These are phyloP conservation scores for Eucalyptus caleyi DNA, from an alignment of 345 rosid species.

Conservation along the genomic window DNA sequence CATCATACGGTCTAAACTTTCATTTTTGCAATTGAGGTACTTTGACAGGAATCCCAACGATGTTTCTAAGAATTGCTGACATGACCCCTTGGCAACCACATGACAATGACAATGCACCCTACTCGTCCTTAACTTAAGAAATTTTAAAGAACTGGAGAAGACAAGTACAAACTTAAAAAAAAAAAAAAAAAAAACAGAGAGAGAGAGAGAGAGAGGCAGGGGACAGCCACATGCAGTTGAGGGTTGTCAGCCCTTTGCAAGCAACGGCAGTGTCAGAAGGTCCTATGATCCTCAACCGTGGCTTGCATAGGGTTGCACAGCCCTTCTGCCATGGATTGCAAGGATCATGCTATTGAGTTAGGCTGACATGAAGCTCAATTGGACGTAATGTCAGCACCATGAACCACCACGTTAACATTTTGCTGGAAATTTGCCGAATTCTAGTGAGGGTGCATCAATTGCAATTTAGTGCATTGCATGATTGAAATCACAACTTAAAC, in stretches of 20 bases:
- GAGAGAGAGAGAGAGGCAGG: neutral
- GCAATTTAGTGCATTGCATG: neutral
- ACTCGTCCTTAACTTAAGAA: neutral
- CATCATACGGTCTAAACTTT: neutral
- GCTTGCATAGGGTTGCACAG: neutral
- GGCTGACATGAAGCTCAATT: neutral
- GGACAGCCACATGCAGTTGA: neutral
- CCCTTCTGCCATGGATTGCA: neutral
- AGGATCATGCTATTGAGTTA: neutral
- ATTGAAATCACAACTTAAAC: neutral
- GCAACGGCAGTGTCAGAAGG: neutral
- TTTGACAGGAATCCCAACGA: neutral
- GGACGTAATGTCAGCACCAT: neutral
- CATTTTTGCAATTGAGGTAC: neutral
- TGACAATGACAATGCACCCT: neutral
- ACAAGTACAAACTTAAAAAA: neutral
- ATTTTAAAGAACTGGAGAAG: neutral
- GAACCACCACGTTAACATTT: neutral
- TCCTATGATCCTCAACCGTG: neutral
- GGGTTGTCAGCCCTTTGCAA: neutral
- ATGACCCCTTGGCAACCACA: neutral
- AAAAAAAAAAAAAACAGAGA: too few relatives aligned
- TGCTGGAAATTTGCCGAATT: neutral
- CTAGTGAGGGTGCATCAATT: neutral
- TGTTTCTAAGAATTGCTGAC: neutral